Conservation (phyloP, 805 yeast species). For the Saccharomycopsis fibuligera region DNA sequence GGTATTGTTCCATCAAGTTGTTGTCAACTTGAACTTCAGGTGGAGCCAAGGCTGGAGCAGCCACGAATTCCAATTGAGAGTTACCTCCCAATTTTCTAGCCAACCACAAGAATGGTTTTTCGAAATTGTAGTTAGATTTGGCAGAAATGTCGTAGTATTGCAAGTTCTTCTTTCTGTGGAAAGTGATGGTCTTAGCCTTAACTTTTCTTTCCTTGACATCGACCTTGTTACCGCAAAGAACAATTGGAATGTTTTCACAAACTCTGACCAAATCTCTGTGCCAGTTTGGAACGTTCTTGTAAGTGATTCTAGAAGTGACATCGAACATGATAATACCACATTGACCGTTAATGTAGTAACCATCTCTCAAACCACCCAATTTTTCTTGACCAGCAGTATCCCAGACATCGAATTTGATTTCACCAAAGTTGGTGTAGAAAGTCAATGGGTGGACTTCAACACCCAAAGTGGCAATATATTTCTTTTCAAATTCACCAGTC, state of each 20-base stretch:
- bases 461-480: slow-evolving; percentile 98
- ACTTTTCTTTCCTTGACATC: slow-evolving; percentile 99
- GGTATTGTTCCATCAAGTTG: slow-evolving; percentile 95
- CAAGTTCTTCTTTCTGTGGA: slow-evolving; percentile 99
- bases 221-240: slow-evolving; percentile 98
- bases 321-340: slow-evolving; percentile 99
- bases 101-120: slow-evolving; percentile 99
- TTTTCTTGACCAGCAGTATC: slow-evolving; percentile 99
- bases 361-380: slow-evolving; percentile 99
- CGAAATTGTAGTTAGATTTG: slow-evolving; percentile 98
- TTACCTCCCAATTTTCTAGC: slow-evolving; percentile 99
- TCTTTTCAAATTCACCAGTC: slow-evolving; percentile 98
- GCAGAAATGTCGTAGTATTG: slow-evolving; percentile 99
- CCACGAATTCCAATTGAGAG: slow-evolving; percentile 97
- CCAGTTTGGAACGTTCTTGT: slow-evolving; percentile 99
- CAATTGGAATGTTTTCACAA: slow-evolving; percentile 99
- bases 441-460: slow-evolving; percentile 99
- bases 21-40: slow-evolving; percentile 98
- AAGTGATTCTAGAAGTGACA: slow-evolving; percentile 98
- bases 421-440: slow-evolving; percentile 97
- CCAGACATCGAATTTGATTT: slow-evolving; percentile 98
- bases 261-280: slow-evolving; percentile 99
- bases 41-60: slow-evolving; percentile 98
- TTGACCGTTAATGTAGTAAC: slow-evolving; percentile 98
- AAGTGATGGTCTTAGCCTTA: slow-evolving; percentile 98